Percentiles rank a stretch among this genome's conserved stretches.
These are phyloP conservation scores for Ogataea henricii DNA, from an alignment of 805 yeast species.

Conservation along the genomic window DNA sequence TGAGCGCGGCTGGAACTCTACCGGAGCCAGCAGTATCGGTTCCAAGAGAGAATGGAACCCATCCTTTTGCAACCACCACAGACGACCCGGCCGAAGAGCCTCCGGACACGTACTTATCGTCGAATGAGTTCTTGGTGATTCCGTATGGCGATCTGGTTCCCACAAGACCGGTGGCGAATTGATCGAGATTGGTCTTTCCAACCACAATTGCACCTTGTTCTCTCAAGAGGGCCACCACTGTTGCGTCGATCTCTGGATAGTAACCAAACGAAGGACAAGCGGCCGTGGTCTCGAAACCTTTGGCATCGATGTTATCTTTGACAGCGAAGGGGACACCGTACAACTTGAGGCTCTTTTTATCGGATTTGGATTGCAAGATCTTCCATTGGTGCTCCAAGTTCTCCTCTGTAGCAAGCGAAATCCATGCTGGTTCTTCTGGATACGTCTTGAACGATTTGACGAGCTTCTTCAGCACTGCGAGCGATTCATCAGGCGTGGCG, in stretches of 20 bases:
- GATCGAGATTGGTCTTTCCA: slow-evolving; percentile 95
- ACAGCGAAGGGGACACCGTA: slow-evolving; percentile 96
- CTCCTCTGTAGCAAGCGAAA: slow-evolving; percentile 67
- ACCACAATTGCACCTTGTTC: slow-evolving; percentile 90
- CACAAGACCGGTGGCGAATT: slow-evolving; percentile 95
- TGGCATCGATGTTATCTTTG: slow-evolving; percentile 92
- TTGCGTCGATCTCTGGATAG: slow-evolving; percentile 69
- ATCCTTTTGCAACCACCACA: slow-evolving; percentile 83
- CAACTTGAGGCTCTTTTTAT: slow-evolving; percentile 60
- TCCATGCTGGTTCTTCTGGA: slow-evolving; percentile 87
- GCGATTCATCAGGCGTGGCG: slow-evolving; percentile 63
- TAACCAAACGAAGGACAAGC: slow-evolving; percentile 89
- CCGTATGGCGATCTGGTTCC: slow-evolving; percentile 97
- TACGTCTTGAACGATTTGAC: slow-evolving; percentile 47
- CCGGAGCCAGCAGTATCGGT: slow-evolving; percentile 99
- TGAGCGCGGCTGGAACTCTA: slow-evolving; percentile 93
- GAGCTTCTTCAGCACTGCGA: slow-evolving; percentile 46
- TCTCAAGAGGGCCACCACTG: slow-evolving; percentile 70
- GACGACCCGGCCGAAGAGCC: slow-evolving; percentile 98
- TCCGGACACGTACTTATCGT: slow-evolving; percentile 80
- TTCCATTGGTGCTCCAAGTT: slow-evolving; percentile 76
- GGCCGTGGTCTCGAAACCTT: slow-evolving; percentile 83
- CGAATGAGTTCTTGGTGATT: slow-evolving; percentile 76
- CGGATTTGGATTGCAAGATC: slow-evolving; percentile 61
- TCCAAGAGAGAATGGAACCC: slow-evolving; percentile 86